Percentiles rank a stretch among this genome's conserved stretches.
Conservation (phyloP, 1,284 basidiomycete genomes). For the Tilletia indica region DNA sequence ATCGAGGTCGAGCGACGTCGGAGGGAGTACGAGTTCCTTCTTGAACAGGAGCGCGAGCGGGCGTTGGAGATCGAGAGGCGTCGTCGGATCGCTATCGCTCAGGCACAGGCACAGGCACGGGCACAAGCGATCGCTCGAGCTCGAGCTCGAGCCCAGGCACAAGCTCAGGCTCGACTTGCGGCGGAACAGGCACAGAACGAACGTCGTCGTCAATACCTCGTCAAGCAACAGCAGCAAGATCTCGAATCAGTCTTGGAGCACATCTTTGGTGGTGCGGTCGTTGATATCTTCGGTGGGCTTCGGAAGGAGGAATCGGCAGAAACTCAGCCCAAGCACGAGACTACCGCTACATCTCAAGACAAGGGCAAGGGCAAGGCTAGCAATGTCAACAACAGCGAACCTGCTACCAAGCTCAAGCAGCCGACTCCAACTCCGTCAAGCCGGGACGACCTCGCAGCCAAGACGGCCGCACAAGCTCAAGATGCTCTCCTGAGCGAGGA, state of each 20-base stretch:
- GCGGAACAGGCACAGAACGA: conserved; percentile 1
- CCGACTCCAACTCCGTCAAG: neutral
- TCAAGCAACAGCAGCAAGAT: neutral
- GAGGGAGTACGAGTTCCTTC: too few species aligned
- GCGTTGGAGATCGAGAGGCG: neutral
- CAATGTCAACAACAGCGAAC: neutral
- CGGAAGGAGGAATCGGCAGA: neutral
- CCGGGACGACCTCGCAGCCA: conserved; percentile 4
- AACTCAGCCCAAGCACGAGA: neutral
- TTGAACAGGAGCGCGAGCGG: neutral
- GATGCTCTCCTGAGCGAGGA: neutral
- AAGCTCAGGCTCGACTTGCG: neutral
- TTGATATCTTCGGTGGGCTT: neutral
- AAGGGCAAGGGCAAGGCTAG: conserved; percentile 13
- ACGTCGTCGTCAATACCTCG: neutral
- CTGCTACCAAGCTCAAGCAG: neutral
- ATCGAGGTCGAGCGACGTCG: conserved; percentile 2
- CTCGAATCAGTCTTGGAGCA: neutral
- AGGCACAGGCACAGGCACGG: neutral
- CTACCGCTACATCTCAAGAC: neutral
- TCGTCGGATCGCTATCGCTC: neutral
- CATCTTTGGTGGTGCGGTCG: neutral
- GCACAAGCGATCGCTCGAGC: conserved; percentile 13
- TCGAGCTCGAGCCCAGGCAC: conserved; percentile 8
- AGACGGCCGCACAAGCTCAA: conserved; percentile 2